phyloP scores from a whole-genome alignment of 306 rosid species.

The Gastrolobium villosum region DNA sequence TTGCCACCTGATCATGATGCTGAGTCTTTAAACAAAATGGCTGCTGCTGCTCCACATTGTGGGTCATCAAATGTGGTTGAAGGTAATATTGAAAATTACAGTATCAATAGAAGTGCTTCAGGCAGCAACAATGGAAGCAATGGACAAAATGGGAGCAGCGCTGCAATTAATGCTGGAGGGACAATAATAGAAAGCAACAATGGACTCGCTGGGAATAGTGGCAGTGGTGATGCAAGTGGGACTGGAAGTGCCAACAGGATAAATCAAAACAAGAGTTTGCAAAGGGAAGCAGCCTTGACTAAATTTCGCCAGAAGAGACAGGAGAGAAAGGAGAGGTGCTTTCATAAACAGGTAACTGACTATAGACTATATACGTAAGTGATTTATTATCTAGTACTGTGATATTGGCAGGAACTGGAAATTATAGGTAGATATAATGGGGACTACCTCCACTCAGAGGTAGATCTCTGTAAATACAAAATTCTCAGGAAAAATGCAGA shows the following conservation, averaged over 20 bases:
- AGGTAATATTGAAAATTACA: slow-evolving; percentile 67
- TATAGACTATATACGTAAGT: not conserved
- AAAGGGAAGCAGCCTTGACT: slow-evolving; percentile 82
- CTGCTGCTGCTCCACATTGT: slow-evolving; percentile 65
- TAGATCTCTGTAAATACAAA: slow-evolving; percentile 12
- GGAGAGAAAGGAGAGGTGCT: slow-evolving; percentile 84
- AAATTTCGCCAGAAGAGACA: slow-evolving; percentile 83
- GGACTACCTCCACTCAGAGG: slow-evolving; percentile 18
- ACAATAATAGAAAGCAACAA: slow-evolving; percentile 68
- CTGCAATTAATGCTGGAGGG: slow-evolving; percentile 64
- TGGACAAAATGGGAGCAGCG: slow-evolving; percentile 76
- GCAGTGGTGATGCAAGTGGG: slow-evolving; percentile 76
- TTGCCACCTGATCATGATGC: slow-evolving; percentile 58
- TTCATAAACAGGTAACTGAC: slow-evolving; percentile 73
- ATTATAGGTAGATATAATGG: not conserved
- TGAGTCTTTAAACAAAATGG: slow-evolving; percentile 65
- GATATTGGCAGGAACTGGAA: slow-evolving; percentile 16
- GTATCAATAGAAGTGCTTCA: slow-evolving; percentile 74
- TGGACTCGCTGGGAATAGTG: slow-evolving; percentile 61
- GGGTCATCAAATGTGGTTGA: slow-evolving; percentile 73
- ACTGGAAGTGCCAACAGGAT: slow-evolving; percentile 64
- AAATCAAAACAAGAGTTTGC: slow-evolving; percentile 66
- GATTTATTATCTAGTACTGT: slow-evolving; percentile 1
- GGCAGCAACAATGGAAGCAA: slow-evolving; percentile 88
- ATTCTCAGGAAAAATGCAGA: not conserved